Evolutionary conservation across 345 rosid genomes (phyloP), one percentile per base, ranked within the genome.

Genomic region (Hibiscus tridactylites): DNA sequence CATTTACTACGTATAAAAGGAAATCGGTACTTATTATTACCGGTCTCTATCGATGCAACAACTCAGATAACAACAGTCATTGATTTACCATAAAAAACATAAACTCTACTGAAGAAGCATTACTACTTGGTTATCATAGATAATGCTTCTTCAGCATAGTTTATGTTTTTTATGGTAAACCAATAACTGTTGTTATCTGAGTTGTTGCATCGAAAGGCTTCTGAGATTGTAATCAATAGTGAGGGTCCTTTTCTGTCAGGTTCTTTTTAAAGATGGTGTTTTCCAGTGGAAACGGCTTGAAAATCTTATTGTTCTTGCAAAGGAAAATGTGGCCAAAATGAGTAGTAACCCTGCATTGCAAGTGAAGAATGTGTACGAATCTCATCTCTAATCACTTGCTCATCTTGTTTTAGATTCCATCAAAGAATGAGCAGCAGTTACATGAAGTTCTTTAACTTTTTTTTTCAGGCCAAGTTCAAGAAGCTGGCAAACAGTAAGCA

Each of bases 251-350:
- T 46, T 76, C 39, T 46, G 8, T 70, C 78, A 90, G 97, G 96
- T 94, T 84, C 83, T 88, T 72, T 91, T 94, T 54, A 94, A 90
- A 82, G 96, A 88, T 75, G 91, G 92, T 54, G 77, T 86, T 77
- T 94, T 94, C 85, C 97, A 90, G 76, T 91, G 98, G 97, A 87
- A 90, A 79, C 87, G 93, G 80, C 95, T 91, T 15, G 96, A 88
- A 84, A 94, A 94, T 74, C 93, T 94, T 16, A 88, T 90, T 79
- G 82, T 83, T 60, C 96, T 94, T 79, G 98, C 97, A 11, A 91
- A 94, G 82, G 97, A 94, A 83, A 94, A 91, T 56, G 97, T 91
- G 60, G 88, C 95, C 68, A 89, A 79, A 82, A 91, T 91, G 97
- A 94, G 93, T 88, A 88, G 87, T 75, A 94, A 90, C 78, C 98